Base-by-base conservation (phyloP, 768 basidiomycete genomes). In the Suillus alpinus region DNA sequence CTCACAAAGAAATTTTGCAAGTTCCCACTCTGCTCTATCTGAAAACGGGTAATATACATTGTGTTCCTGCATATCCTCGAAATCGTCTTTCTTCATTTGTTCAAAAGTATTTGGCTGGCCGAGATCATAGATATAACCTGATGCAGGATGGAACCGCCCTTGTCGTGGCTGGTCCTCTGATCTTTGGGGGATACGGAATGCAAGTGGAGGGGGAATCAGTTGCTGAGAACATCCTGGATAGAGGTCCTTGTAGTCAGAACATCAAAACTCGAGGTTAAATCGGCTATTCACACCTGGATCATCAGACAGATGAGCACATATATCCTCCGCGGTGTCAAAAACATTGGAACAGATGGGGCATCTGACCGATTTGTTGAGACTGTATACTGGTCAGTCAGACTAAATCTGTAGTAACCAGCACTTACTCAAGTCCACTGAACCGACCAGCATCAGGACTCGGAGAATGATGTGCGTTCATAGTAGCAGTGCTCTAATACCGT, bases 1-100 rank as follows among this genome's bases (percentile, higher is more conserved):
- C 9, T 69, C 69, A 4, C 57, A 62, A 10, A 69, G 50, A 0
- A 76, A 64, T 62, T 70, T 75, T 8, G 65, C 71, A 2, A 75
- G 31, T 62, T 76, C 68, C 73, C 73, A 76, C 57, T 77, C 73
- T 2, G 58, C 59, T 32, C 63, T 58, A 12, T 68, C 67, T 16
- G 65, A 58, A 62, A 75, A 77, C 36, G 74, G 76, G 56, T 75
- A 76, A 57, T 69, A 75, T 1, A 64, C 31, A 52, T 72, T 73
- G 1, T 60, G 20, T 14, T 41, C 56, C 31, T 67, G 18, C 31
- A 36, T 26, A 0, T 8, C 16, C 26, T 34, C 56, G 10, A 57
- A 26, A 34, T 57, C 39, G 4, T 57, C 39, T 5, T 57, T 43
- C 18, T 34, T 29, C 26, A 57, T 34, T 57, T 7, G 7, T 26